A percentile compares a stretch with the other conserved stretches of the same genome.
phyloP scores from a whole-genome alignment of 495 filamentous ascomycete genomes.

The Aspergillus steynii region DNA sequence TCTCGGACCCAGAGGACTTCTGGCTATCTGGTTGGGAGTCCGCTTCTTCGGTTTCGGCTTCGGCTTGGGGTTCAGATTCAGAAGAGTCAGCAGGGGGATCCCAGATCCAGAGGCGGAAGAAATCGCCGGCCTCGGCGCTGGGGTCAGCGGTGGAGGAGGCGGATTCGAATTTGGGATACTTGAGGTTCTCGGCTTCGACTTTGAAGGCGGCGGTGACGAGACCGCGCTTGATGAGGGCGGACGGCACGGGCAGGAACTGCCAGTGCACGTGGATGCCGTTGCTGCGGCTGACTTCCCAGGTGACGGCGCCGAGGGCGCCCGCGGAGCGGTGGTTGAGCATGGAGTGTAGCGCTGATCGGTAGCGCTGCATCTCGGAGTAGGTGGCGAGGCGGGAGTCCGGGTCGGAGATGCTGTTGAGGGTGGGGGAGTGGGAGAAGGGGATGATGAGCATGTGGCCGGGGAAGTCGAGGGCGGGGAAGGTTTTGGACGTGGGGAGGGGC shows the following conservation, averaged over 20 bases:
- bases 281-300: conserved; percentile 82
- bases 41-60: conserved; percentile 4
- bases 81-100: conserved; percentile 23
- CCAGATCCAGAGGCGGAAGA: conserved; percentile 85
- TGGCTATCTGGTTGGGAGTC: not conserved
- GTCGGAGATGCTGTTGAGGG: conserved; percentile 60
- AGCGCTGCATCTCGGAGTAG: conserved; percentile 76
- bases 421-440: conserved; percentile 75
- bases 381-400: conserved; percentile 53
- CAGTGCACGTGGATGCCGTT: conserved; percentile 85
- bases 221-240: conserved; percentile 60
- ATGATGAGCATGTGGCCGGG: conserved; percentile 90
- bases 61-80: not conserved
- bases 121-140: conserved; percentile 63
- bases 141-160: conserved; percentile 30
- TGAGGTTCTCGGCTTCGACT: conserved; percentile 75
- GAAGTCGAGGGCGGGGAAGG: conserved; percentile 69
- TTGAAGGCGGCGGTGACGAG: conserved; percentile 82
- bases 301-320: conserved; percentile 71
- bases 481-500: conserved; percentile 68
- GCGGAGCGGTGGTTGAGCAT: conserved; percentile 58
- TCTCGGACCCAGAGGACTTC: conserved; percentile 31
- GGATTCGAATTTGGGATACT: conserved; percentile 56
- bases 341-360: conserved; percentile 66
- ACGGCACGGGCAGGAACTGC: conserved; percentile 85